These are phyloP conservation scores for Diatrype stigma DNA, from an alignment of 2,329 filamentous ascomycete genomes.

Conservation along the genomic window DNA sequence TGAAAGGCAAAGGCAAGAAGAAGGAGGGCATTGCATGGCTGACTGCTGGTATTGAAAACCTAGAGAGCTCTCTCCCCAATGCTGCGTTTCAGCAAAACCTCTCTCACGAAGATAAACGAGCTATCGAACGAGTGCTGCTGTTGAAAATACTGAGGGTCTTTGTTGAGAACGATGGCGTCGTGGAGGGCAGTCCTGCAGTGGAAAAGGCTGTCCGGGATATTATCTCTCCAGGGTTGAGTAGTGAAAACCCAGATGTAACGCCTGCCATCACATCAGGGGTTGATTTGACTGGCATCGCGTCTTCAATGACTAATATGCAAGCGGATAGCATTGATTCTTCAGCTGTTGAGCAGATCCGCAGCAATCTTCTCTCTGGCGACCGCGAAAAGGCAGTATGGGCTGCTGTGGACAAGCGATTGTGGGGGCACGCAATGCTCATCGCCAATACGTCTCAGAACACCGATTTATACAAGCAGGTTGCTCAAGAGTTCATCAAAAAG, in stretches of 20 bases:
- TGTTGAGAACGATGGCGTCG: constrained; percentile 77
- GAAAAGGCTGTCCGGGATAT: constrained; percentile 72
- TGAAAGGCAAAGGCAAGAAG: constrained; percentile 90
- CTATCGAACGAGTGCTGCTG: constrained; percentile 74
- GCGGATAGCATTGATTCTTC: constrained; percentile 66
- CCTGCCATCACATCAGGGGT: constrained; percentile 29
- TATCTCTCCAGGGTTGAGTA: constrained; percentile 56
- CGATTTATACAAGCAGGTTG: constrained; percentile 86
- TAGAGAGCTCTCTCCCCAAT: constrained; percentile 59
- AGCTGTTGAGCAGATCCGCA: constrained; percentile 68
- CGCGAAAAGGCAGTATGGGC: constrained; percentile 90
- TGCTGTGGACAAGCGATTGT: constrained; percentile 86
- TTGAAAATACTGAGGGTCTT: constrained; percentile 83
- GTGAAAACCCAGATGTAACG: constrained; percentile 18
- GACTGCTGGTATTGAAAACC: constrained; percentile 64
- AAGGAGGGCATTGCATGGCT: constrained; percentile 88
- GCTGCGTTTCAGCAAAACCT: constrained; percentile 45
- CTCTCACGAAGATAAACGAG: constrained; percentile 62
- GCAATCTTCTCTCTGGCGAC: constrained; percentile 71
- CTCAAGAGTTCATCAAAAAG: constrained; percentile 91
- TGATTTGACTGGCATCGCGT: constrained; percentile 35
- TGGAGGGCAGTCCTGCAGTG: constrained; percentile 69
- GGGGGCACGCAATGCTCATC: constrained; percentile 94
- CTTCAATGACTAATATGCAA: constrained; percentile 33
- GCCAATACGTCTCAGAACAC: constrained; percentile 67